Evolutionary conservation across 306 rosid genomes (phyloP), one percentile per base, ranked within the genome.

Genomic region (Hippophae tibetana): DNA sequence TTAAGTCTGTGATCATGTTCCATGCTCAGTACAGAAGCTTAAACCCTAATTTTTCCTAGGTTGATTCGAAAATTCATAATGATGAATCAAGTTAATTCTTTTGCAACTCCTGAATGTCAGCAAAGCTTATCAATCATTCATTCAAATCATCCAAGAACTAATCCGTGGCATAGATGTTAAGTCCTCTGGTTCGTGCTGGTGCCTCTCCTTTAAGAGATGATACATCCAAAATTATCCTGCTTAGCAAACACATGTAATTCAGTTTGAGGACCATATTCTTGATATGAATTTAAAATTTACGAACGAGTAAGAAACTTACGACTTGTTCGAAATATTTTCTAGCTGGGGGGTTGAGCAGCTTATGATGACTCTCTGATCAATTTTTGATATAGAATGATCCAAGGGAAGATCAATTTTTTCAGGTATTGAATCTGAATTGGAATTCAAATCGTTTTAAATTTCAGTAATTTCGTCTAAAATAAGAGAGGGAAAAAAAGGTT

Each of bases 141-240:
- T 46, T 58, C 61, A 73, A 70, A 58, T 76, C 78, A 31, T 83
- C 80, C 10, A 86, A 65, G 55, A 74, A 60, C 0, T 82, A 81
- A 72, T 66, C 68, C 8, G 69, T 72, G 49, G 78, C 69, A 47
- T 73, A 73, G 27, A 75, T 69, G 42, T 81, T 74, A 13, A 93
- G 81, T 13, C 99, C 99, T 82, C 99, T 78, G 3, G 99, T 86
- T 72, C 99, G 89, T 45, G 86, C 94, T 13, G 97, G 95, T 2
- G 94, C 89, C 6, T 95, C 97, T 0, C 90, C 99, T 70, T 80
- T 86, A 43, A 82, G 77, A 1, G 85, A 63, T 23, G 95, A 86
- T 56, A 82, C 73, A 81, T 88, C 95, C 73, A 93, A 57, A 68
- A 74, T 77, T 54, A 88, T 77, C 89, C 97, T 93, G 86, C 43